phyloP scores from a whole-genome alignment of 2,329 filamentous ascomycete genomes.

The Drechslerella coelobrocha region DNA sequence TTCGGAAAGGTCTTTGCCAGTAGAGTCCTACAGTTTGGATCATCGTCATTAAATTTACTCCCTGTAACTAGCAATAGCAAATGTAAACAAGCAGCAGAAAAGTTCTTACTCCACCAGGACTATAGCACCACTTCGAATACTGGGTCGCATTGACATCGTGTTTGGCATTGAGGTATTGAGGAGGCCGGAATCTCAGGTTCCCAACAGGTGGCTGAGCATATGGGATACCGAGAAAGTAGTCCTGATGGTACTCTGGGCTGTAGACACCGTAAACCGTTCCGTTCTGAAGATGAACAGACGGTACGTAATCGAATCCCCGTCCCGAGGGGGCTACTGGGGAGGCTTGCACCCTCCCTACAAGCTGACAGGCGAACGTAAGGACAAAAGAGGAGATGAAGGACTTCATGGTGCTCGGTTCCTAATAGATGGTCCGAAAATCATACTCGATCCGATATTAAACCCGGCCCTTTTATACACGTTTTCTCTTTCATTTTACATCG shows the following conservation, averaged over 20 bases:
- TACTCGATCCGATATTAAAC: no score
- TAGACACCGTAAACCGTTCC: conserved; percentile 62
- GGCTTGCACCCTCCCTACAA: no score
- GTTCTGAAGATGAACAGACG: conserved; percentile 55
- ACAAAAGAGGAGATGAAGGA: no score
- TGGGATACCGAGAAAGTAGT: conserved; percentile 65
- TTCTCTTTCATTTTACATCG: no score
- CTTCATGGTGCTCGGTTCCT: no score
- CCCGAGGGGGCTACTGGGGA: no score
- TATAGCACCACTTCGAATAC: conserved; percentile 55
- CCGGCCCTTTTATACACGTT: no score
- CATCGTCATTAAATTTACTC: conserved; percentile 43
- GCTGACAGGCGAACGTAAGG: no score
- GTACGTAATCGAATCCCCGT: conserved; percentile 10
- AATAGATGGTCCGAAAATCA: no score
- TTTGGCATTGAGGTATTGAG: conserved; percentile 55
- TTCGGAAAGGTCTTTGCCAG: conserved; percentile 47
- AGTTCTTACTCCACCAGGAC: conserved; percentile 55
- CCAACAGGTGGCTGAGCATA: no score
- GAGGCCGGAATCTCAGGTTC: conserved; percentile 61
- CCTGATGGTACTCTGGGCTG: conserved; percentile 60
- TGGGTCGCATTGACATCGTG: conserved; percentile 53
- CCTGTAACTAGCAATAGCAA: conserved; percentile 44
- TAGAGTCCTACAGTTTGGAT: conserved; percentile 34
- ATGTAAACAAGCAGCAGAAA: no score